Evolutionary conservation across 78 protist genomes (phyloP).

Genomic region (Dictyostelium brefeldianum): DNA sequence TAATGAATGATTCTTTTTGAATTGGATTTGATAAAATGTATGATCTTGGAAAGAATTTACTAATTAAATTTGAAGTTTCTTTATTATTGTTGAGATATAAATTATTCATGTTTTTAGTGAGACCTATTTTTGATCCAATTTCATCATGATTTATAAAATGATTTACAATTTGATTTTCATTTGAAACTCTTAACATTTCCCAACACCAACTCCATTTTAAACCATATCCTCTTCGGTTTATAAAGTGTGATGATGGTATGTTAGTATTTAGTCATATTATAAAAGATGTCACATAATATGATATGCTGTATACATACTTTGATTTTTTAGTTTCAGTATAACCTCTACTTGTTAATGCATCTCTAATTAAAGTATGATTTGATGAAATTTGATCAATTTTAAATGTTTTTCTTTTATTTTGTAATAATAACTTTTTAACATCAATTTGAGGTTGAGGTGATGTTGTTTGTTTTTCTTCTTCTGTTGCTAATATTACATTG

Average conservation of each 20-base stretch:
- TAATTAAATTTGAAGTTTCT: not conserved
- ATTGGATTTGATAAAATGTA: constrained; percentile 7
- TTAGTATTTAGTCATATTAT: too few relatives aligned
- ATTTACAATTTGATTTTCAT: constrained; percentile 31
- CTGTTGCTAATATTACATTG: too few relatives aligned
- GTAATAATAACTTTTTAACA: not conserved
- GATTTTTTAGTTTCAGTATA: not conserved
- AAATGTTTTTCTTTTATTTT: constrained; percentile 15
- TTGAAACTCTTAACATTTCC: not conserved
- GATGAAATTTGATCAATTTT: constrained; percentile 25
- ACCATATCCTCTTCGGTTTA: constrained; percentile 18
- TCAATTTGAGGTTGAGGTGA: too few relatives aligned
- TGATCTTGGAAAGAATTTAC: constrained; percentile 51
- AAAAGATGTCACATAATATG: too few relatives aligned
- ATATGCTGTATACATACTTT: not conserved
- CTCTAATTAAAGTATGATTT: constrained; percentile 17
- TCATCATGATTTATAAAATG: constrained; percentile 61
- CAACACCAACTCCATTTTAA: constrained; percentile 72
- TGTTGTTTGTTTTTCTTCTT: too few relatives aligned
- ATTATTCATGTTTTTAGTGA: constrained; percentile 31
- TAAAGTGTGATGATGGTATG: too few relatives aligned
- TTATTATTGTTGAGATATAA: not conserved
- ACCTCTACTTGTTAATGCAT: constrained; percentile 5
- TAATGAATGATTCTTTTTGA: constrained; percentile 22
- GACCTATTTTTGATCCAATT: constrained; percentile 55